Evolutionary conservation across 306 rosid genomes (phyloP).

Genomic region (Castanea crenata): DNA sequence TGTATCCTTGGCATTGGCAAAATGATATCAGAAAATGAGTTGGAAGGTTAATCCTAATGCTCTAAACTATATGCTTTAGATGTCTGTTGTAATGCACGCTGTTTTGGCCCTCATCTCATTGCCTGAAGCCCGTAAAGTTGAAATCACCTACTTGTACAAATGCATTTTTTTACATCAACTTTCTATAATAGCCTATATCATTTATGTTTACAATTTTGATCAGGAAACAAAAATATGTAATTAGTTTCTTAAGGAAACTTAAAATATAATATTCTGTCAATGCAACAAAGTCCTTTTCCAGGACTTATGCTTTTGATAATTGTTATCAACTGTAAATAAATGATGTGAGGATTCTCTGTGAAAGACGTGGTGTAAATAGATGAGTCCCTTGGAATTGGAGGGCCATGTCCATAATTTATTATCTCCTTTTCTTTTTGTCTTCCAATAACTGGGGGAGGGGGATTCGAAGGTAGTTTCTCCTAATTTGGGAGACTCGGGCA

Average conservation of each 20-base stretch:
- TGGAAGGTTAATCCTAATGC: too few species aligned
- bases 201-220: not conserved
- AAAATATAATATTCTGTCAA: not conserved
- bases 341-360: not conserved
- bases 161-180: not conserved
- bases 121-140: not conserved
- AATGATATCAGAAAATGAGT: too few species aligned
- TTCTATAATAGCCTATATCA: not conserved
- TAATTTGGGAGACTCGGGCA: too few species aligned
- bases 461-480: too few species aligned
- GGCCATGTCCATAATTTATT: not conserved
- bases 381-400: not conserved
- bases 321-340: not conserved
- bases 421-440: not conserved
- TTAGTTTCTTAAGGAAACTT: not conserved
- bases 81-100: not conserved
- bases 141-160: not conserved
- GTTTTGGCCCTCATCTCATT: not conserved
- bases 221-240: not conserved
- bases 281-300: not conserved
- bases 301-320: not conserved
- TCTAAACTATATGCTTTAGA: not conserved
- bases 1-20: too few species aligned
- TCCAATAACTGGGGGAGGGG: too few species aligned
- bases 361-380: not conserved